These are phyloP conservation scores for Monosporascus sp. DNA, from an alignment of 2,329 filamentous ascomycete species.

Conservation along the genomic window DNA sequence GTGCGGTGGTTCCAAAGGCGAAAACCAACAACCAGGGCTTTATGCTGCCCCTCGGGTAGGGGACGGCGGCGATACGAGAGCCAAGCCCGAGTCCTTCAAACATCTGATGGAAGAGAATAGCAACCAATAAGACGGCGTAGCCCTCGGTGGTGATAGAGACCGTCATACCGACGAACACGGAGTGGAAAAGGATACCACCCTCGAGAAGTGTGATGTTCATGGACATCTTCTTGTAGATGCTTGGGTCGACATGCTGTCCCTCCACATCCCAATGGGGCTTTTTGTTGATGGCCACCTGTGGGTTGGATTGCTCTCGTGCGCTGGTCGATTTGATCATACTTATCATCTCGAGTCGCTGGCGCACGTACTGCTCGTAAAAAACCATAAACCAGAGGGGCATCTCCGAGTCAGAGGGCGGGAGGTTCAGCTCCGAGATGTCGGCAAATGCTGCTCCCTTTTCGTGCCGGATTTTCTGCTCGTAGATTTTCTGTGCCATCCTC, in stretches of 20 bases:
- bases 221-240: slow-evolving; percentile 56
- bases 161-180: slow-evolving; percentile 71
- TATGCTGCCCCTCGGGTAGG: slow-evolving; percentile 50
- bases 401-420: slow-evolving; percentile 36
- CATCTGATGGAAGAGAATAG: slow-evolving; percentile 68
- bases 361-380: slow-evolving; percentile 59
- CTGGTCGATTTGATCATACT: slow-evolving; percentile 42
- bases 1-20: slow-evolving; percentile 60
- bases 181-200: slow-evolving; percentile 75
- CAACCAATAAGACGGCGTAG: slow-evolving; percentile 62
- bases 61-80: slow-evolving; percentile 63
- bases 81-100: slow-evolving; percentile 67
- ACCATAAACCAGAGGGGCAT: slow-evolving; percentile 61
- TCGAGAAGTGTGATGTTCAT: slow-evolving; percentile 72
- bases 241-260: slow-evolving; percentile 38
- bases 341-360: slow-evolving; percentile 55
- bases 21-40: slow-evolving; percentile 58
- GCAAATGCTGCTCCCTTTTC: slow-evolving; percentile 17
- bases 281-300: slow-evolving; percentile 27
- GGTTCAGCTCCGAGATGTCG: slow-evolving; percentile 22
- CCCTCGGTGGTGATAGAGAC: slow-evolving; percentile 64
- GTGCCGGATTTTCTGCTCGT: slow-evolving; percentile 29
- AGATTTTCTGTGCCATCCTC: slow-evolving; percentile 34
- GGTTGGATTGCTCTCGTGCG: slow-evolving; percentile 12
- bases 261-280: slow-evolving; percentile 39